Evolutionary conservation across 768 basidiomycete species (phyloP).

Genomic region (Podaxis mareebaensis): DNA sequence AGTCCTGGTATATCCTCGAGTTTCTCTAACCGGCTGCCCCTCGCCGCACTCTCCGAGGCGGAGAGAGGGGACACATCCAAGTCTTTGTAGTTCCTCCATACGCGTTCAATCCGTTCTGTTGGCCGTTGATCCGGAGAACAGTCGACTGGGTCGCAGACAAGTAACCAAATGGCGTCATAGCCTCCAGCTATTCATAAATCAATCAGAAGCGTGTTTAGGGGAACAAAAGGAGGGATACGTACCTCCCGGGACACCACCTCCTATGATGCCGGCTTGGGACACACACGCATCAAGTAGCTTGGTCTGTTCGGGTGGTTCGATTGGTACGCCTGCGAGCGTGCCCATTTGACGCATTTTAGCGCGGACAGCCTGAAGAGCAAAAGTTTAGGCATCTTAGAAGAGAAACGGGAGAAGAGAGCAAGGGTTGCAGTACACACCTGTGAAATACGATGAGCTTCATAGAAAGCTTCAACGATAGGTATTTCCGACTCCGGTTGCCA

Average conservation of each 20-base stretch:
- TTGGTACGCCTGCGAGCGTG: slow-evolving; percentile 68
- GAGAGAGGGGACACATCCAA: slow-evolving; percentile 72
- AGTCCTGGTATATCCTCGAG: slow-evolving; percentile 60
- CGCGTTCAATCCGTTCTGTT: slow-evolving; percentile 58
- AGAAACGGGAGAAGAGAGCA: neutral
- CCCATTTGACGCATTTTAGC: slow-evolving; percentile 86
- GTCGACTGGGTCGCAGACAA: slow-evolving; percentile 66
- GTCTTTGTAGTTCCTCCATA: slow-evolving; percentile 66
- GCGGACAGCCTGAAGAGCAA: slow-evolving; percentile 62
- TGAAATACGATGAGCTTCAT: slow-evolving; percentile 53
- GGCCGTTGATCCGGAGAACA: slow-evolving; percentile 50
- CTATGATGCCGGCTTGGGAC: slow-evolving; percentile 79
- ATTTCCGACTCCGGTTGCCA: slow-evolving; percentile 44
- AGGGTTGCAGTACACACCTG: slow-evolving; percentile 45
- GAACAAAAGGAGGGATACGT: slow-evolving; percentile 27
- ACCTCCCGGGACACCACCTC: slow-evolving; percentile 97
- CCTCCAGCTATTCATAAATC: slow-evolving; percentile 72
- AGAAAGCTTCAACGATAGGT: slow-evolving; percentile 55
- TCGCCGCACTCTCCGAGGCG: slow-evolving; percentile 65
- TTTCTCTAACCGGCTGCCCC: slow-evolving; percentile 65
- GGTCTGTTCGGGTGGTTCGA: slow-evolving; percentile 91
- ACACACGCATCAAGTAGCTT: slow-evolving; percentile 77
- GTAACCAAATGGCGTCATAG: slow-evolving; percentile 95
- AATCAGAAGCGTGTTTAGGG: neutral
- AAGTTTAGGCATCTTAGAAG: slow-evolving; percentile 1